phyloP scores from a whole-genome alignment of 768 basidiomycete species.

The Phlegmacium glaucopus region DNA sequence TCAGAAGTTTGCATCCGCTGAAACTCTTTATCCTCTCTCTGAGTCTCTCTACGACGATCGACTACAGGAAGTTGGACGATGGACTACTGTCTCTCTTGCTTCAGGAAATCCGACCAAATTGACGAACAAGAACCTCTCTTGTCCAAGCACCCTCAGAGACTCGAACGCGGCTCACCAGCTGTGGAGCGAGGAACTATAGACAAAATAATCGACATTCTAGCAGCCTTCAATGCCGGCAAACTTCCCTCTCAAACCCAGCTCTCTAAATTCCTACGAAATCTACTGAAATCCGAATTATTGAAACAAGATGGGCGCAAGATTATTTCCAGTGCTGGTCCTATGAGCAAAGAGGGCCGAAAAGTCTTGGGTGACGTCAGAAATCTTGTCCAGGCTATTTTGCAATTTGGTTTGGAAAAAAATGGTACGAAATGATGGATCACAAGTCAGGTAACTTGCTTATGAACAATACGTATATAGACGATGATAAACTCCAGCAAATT shows the following conservation, averaged over 20 bases:
- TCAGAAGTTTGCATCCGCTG: too few relatives aligned
- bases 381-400: slow-evolving; percentile 28
- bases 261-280: slow-evolving; percentile 18
- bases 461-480: slow-evolving; percentile 19
- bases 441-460: background rate
- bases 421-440: slow-evolving; percentile 17
- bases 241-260: slow-evolving; percentile 38
- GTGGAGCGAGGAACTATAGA: slow-evolving; percentile 16
- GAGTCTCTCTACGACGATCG: too few relatives aligned
- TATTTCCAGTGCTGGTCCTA: slow-evolving; percentile 20
- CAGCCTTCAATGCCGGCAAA: slow-evolving; percentile 35
- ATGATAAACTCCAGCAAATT: slow-evolving; percentile 36
- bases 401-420: slow-evolving; percentile 36
- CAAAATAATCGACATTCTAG: slow-evolving; percentile 32
- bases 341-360: slow-evolving; percentile 26
- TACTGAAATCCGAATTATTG: slow-evolving; percentile 27
- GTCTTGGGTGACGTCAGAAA: slow-evolving; percentile 25
- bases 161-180: background rate
- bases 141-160: slow-evolving; percentile 7
- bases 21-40: too few relatives aligned
- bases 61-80: too few relatives aligned
- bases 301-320: slow-evolving; percentile 7
- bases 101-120: slow-evolving; percentile 7
- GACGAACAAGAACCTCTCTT: slow-evolving; percentile 18
- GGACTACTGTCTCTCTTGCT: slow-evolving; percentile 19